Evolutionary conservation across 2,329 filamentous ascomycete species (phyloP).

Genomic region (Cyanodermella asteris): DNA sequence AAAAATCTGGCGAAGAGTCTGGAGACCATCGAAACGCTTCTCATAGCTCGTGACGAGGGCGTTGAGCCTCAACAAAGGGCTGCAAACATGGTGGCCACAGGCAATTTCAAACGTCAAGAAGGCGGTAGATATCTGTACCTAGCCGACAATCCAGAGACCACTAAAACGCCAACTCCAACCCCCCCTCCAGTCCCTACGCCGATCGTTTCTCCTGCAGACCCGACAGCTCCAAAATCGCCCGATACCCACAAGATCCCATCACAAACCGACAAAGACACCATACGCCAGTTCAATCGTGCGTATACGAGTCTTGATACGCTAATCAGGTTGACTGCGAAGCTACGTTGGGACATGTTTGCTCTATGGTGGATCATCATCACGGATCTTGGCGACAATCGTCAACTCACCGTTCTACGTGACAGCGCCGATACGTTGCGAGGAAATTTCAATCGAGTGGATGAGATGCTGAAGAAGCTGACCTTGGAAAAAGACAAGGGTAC

Average conservation of each 20-base stretch:
- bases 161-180: too few relatives aligned
- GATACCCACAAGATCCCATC: neutral
- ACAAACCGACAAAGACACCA: neutral
- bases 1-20: slow-evolving; percentile 2
- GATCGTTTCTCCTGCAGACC: neutral
- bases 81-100: slow-evolving; percentile 7
- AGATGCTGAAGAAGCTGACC: too few relatives aligned
- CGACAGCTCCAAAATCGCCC: neutral
- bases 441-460: slow-evolving; percentile 1
- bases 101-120: slow-evolving; percentile 3
- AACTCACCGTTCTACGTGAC: too few relatives aligned
- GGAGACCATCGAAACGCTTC: slow-evolving; percentile 3
- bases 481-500: neutral
- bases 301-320: too few relatives aligned
- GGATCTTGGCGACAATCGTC: too few relatives aligned
- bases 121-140: slow-evolving; percentile 3
- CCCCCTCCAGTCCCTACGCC: too few relatives aligned
- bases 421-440: neutral
- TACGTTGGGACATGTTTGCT: too few relatives aligned
- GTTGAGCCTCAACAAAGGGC: slow-evolving; percentile 7
- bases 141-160: too few relatives aligned
- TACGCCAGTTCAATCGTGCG: too few relatives aligned
- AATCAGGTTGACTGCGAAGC: too few relatives aligned
- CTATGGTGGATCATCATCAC: too few relatives aligned
- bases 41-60: slow-evolving; percentile 7